A percentile compares a stretch with the other conserved stretches of the same genome.
These are phyloP conservation scores for Cutaneotrichosporon sp. DNA, from an alignment of 1,284 basidiomycete species.

Conservation along the genomic window DNA sequence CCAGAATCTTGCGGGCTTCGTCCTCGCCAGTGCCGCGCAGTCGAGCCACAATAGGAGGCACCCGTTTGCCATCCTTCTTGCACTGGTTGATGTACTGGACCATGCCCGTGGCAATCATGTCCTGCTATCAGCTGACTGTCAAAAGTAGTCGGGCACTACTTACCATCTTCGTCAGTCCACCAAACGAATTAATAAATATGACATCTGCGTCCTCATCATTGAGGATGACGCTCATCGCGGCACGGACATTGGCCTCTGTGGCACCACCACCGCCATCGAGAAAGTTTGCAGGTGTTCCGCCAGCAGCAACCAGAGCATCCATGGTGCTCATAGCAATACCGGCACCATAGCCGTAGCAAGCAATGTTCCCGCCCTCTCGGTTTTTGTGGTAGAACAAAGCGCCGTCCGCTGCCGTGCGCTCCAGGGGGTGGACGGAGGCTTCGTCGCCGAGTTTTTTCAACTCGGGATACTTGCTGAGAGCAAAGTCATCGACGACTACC, in stretches of 20 bases:
- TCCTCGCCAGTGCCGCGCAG: conserved; percentile 25
- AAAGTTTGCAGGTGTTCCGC: conserved; percentile 27
- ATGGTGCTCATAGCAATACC: conserved; percentile 27
- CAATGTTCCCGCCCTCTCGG: conserved; percentile 16
- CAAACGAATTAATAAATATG: conserved; percentile 29
- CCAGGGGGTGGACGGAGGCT: conserved; percentile 11
- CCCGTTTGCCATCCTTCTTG: conserved; percentile 7
- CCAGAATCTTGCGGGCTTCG: conserved; percentile 19
- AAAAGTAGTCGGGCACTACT: background rate
- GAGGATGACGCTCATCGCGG: conserved; percentile 21
- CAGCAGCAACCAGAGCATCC: conserved; percentile 21
- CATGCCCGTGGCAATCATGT: conserved; percentile 20
- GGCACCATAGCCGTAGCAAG: conserved; percentile 20
- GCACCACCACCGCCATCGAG: conserved; percentile 33
- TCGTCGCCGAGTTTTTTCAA: conserved; percentile 1
- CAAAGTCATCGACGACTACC: conserved; percentile 13
- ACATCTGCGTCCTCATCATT: conserved; percentile 21
- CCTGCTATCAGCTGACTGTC: background rate
- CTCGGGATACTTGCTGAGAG: conserved; percentile 4
- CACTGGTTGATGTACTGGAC: conserved; percentile 7
- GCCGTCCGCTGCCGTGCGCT: conserved; percentile 13
- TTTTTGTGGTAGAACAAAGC: conserved; percentile 21
- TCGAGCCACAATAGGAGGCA: conserved; percentile 17
- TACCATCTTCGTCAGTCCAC: conserved; percentile 24
- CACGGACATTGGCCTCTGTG: conserved; percentile 23